A percentile compares a stretch with the other conserved stretches of the same genome.
Evolutionary conservation across 768 basidiomycete species (phyloP).

Genomic region (Cyclocybe cylindracea): DNA sequence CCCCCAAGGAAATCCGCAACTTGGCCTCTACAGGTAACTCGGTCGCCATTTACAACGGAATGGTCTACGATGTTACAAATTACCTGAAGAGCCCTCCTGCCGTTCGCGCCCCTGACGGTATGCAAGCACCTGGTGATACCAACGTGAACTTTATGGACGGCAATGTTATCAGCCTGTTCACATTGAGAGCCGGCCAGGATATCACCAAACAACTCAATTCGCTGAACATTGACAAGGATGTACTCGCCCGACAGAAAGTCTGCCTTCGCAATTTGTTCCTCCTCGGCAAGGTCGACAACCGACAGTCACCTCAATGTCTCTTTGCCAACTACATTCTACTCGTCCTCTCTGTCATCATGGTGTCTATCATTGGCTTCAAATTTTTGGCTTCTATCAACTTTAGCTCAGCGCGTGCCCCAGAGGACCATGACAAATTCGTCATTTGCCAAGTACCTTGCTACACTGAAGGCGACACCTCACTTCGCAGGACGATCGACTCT

Average conservation of each 20-base stretch:
- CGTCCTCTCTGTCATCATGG: conserved; percentile 88
- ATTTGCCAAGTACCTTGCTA: conserved; percentile 99
- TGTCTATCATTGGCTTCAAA: conserved; percentile 94
- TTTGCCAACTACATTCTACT: conserved; percentile 93
- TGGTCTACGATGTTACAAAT: conserved; percentile 84
- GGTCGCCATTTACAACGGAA: conserved; percentile 83
- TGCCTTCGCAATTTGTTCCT: conserved; percentile 94
- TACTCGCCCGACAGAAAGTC: conserved; percentile 73
- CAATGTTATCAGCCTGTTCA: conserved; percentile 75
- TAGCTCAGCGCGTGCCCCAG: conserved; percentile 75
- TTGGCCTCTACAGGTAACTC: conserved; percentile 64
- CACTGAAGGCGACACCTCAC: conserved; percentile 89
- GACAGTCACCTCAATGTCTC: conserved; percentile 87
- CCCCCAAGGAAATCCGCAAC: conserved; percentile 70
- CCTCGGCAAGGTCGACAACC: conserved; percentile 89
- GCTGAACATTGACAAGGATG: conserved; percentile 58
- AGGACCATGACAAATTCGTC: conserved; percentile 96
- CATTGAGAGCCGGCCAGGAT: conserved; percentile 71
- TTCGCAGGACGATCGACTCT: conserved; percentile 90
- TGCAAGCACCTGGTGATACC: conserved; percentile 36
- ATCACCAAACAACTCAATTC: conserved; percentile 73
- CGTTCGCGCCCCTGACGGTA: conserved; percentile 47
- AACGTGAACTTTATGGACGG: conserved; percentile 72
- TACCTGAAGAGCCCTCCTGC: conserved; percentile 77
- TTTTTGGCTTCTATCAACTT: conserved; percentile 92